A percentile compares a stretch with the other conserved stretches of the same genome.
Evolutionary conservation across 139 green algal species (phyloP).

Genomic region (Yamagishiella unicocca): DNA sequence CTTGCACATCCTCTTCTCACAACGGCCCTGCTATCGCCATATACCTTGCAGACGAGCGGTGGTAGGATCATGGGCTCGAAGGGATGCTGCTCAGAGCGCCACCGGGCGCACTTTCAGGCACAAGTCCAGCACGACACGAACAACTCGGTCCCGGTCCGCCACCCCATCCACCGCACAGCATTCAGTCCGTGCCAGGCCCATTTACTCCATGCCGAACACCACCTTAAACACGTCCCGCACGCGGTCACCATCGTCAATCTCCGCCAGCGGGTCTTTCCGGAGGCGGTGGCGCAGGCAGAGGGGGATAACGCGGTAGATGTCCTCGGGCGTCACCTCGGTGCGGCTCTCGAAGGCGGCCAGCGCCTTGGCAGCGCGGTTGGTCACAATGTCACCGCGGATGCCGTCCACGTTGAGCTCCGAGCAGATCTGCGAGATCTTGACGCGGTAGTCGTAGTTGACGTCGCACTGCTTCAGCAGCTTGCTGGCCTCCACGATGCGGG

Average conservation of each 20-base stretch:
- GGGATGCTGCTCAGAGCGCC: too few relatives aligned
- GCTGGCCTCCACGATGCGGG: conserved; percentile 65
- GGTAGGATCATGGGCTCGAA: too few relatives aligned
- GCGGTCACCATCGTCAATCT: conserved; percentile 77
- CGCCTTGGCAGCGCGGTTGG: conserved; percentile 87
- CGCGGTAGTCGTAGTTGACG: conserved; percentile 69
- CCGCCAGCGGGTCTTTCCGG: conserved; percentile 93
- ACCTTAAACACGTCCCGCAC: conserved; percentile 73
- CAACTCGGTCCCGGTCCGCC: too few relatives aligned
- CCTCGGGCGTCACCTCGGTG: conserved; percentile 68
- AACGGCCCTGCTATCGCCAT: too few relatives aligned
- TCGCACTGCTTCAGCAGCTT: conserved; percentile 57
- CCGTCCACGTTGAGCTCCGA: conserved; percentile 93
- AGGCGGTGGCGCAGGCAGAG: conserved; percentile 93
- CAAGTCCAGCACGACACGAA: too few relatives aligned
- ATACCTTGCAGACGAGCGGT: too few relatives aligned
- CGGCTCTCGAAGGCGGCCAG: conserved; percentile 86
- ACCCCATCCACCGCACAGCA: too few relatives aligned
- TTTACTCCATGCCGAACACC: conserved; percentile 73
- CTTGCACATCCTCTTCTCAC: too few relatives aligned
- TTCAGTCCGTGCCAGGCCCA: too few relatives aligned
- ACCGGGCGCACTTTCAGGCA: too few relatives aligned
- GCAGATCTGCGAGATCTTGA: conserved; percentile 81
- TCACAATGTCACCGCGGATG: conserved; percentile 96
- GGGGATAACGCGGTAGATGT: conserved; percentile 90